Evolutionary conservation across 129 eudicot species (phyloP).

Genomic region (Saposhnikovia divaricata): DNA sequence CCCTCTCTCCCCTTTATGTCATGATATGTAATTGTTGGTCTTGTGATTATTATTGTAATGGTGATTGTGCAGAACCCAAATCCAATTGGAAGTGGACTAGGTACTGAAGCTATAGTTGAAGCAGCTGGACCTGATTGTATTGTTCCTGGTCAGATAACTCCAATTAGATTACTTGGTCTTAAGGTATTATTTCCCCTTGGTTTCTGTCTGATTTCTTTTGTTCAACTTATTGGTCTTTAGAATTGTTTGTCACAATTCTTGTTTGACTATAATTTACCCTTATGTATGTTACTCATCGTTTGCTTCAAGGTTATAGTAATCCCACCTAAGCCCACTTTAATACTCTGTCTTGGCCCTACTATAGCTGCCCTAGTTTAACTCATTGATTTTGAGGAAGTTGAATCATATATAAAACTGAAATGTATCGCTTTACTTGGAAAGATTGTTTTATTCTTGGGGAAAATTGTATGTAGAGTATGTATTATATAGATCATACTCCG

Average conservation of each 20-base stretch:
- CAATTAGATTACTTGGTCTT: slow-evolving; percentile 71
- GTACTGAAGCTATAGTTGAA: slow-evolving; percentile 76
- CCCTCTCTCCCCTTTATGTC: neutral
- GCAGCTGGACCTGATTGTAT: slow-evolving; percentile 99
- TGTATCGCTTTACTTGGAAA: neutral
- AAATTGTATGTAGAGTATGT: neutral
- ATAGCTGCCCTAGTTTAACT: neutral
- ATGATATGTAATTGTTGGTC: neutral
- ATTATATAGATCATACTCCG: neutral
- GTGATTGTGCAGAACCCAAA: slow-evolving; percentile 63
- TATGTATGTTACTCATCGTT: neutral
- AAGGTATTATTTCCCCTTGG: slow-evolving; percentile 38
- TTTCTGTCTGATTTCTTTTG: neutral
- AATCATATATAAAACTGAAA: neutral
- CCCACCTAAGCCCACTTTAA: neutral
- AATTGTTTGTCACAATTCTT: neutral
- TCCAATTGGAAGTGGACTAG: slow-evolving; percentile 87
- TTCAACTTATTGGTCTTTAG: neutral
- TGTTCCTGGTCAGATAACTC: slow-evolving; percentile 75
- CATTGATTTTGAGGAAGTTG: neutral
- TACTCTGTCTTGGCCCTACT: neutral
- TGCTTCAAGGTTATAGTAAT: neutral
- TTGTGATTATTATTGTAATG: slow-evolving; percentile 14
- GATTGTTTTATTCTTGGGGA: neutral
- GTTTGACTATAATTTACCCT: neutral